Conservation (phyloP, 108 stramenopile genomes). For the Nannochloropsis oceanica region DNA sequence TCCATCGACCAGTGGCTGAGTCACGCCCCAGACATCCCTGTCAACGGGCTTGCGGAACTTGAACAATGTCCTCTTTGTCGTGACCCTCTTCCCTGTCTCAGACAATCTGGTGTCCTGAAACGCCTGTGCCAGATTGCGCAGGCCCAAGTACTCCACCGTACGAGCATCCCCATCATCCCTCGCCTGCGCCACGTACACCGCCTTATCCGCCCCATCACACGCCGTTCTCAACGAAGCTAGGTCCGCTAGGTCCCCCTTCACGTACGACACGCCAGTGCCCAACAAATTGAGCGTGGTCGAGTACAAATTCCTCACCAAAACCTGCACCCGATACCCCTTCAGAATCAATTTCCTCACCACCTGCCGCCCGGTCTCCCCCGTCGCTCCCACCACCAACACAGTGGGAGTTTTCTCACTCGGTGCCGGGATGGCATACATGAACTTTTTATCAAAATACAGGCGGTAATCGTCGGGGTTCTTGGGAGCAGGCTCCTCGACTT, state of each 20-base stretch:
- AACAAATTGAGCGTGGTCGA: slow-evolving; percentile 60
- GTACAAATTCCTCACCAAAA: slow-evolving; percentile 64
- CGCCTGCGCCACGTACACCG: background rate
- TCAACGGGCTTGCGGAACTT: slow-evolving; percentile 43
- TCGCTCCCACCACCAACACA: slow-evolving; percentile 72
- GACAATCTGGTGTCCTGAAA: slow-evolving; percentile 70
- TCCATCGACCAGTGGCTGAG: background rate
- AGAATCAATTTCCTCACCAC: slow-evolving; percentile 63
- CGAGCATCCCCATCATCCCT: background rate
- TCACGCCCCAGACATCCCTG: background rate
- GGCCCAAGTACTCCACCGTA: slow-evolving; percentile 50
- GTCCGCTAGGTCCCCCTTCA: slow-evolving; percentile 65
- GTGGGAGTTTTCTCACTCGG: slow-evolving; percentile 51
- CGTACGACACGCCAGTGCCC: slow-evolving; percentile 71
- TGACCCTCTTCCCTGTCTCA: slow-evolving; percentile 62
- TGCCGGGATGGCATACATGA: background rate
- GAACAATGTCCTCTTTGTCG: slow-evolving; percentile 73
- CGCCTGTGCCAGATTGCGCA: slow-evolving; percentile 62
- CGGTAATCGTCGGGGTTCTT: background rate
- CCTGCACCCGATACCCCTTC: slow-evolving; percentile 10
- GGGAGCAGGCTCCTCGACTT: background rate
- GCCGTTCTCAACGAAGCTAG: slow-evolving; percentile 33
- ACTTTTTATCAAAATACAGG: background rate
- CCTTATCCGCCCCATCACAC: slow-evolving; percentile 43
- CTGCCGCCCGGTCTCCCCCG: slow-evolving; percentile 57